Base-by-base conservation (phyloP, 73 alveolate species). In the Stentor roeselii region DNA sequence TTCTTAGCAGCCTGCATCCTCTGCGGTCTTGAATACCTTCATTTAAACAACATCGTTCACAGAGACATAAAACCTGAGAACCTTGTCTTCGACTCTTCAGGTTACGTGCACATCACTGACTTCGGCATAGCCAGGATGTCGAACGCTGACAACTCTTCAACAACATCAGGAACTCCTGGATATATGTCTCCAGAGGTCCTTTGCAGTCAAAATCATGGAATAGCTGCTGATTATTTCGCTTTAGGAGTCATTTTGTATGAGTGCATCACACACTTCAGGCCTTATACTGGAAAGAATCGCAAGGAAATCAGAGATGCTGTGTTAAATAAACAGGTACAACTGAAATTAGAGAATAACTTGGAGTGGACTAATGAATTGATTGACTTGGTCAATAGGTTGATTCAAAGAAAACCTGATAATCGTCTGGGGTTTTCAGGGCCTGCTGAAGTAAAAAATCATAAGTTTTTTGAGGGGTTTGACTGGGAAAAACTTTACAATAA, bases 391-490 rank as follows among this genome's bases (percentile, higher is more conserved):
- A n/a, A n/a, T n/a, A n/a, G n/a, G n/a, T 86, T 86, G 39, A 75
- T 96, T 39, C 85, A 94, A 85, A 93, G 98, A 90, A 93, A 95
- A 60, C 92, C 93, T 41, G 90, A 90, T 60, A 93, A 93, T 82
- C 91, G 99, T 85, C 86, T 95, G 59, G 99, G 99, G 41, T 86
- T 78, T 42, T 86, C 87, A 86, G 99, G 99, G 3, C 94, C 96
- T 34, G 36, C 40, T 67, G 99, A 95, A 87, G 93, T 95, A 41
- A 95, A 90, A 59, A 78, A 91, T 40, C 99, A 95, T 92, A 91
- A 90, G 31, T 95, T 98, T 98, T 89, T 95, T 38, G 85, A 88
- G 42, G 91, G 93, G 75, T 93, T 85, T 75, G 94, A 93, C 60
- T 95, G 99, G 99, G 90, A 89, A 30, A 92, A 90, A 75, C 86